phyloP scores from a whole-genome alignment of 1,284 basidiomycete species.

The Fomitopsis betulina region DNA sequence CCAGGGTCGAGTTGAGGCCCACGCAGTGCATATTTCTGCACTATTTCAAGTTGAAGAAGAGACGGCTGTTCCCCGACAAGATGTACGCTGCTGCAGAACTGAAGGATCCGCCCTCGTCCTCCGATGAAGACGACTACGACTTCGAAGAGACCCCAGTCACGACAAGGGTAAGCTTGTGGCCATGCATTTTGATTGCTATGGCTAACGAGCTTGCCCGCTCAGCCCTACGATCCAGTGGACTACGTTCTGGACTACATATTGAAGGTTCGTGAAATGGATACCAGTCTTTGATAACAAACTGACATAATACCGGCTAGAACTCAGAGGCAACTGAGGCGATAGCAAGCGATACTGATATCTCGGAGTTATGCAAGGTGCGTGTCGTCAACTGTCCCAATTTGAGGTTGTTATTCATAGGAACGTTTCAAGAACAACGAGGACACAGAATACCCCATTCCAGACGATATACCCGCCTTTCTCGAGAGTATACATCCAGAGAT shows the following conservation, averaged over 20 bases:
- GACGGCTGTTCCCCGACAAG: slow-evolving; percentile 1
- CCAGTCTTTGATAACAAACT: background rate
- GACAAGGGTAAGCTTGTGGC: background rate
- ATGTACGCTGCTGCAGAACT: slow-evolving; percentile 16
- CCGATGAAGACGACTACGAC: background rate
- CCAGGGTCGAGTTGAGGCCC: background rate
- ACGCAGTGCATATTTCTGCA: slow-evolving; percentile 20
- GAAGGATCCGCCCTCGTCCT: slow-evolving; percentile 5
- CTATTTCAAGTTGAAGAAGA: slow-evolving; percentile 16
- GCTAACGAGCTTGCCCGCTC: background rate
- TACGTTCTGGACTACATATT: slow-evolving; percentile 16
- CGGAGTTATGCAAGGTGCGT: slow-evolving; percentile 12
- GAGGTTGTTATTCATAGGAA: background rate
- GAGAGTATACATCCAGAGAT: slow-evolving; percentile 1
- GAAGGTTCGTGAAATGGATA: slow-evolving; percentile 3
- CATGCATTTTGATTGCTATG: background rate
- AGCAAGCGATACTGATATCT: slow-evolving; percentile 14
- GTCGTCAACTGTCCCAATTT: background rate
- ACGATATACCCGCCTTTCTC: slow-evolving; percentile 3
- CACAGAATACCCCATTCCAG: slow-evolving; percentile 2
- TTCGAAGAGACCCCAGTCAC: slow-evolving; percentile 3
- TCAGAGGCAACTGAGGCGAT: slow-evolving; percentile 15
- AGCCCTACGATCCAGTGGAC: slow-evolving; percentile 5
- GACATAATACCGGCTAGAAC: slow-evolving; percentile 2
- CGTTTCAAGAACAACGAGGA: background rate